Conservation (phyloP, 73 alveolate species). For the Tetrahymena malaccensis region DNA sequence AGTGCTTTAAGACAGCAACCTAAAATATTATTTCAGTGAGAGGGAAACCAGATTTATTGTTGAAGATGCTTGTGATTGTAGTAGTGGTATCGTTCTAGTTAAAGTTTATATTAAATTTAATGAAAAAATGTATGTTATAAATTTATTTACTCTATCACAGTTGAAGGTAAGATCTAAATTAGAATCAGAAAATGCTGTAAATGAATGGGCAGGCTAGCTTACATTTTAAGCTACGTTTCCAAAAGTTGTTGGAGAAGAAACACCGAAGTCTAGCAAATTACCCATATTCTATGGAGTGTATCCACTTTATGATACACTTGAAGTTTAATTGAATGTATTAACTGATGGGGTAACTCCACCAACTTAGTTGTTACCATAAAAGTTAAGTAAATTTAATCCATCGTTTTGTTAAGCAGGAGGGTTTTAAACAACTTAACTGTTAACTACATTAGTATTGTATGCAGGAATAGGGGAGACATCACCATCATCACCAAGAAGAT, state of each 20-base stretch:
- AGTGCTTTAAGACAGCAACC: slow-evolving; percentile 29
- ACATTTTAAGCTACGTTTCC: neutral
- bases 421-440: neutral
- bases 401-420: neutral
- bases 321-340: neutral
- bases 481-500: slow-evolving; percentile 3
- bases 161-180: slow-evolving; percentile 11
- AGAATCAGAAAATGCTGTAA: slow-evolving; percentile 33
- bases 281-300: neutral
- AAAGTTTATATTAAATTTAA: neutral
- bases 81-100: neutral
- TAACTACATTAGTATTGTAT: neutral
- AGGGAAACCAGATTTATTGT: slow-evolving; percentile 13
- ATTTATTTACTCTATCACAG: neutral
- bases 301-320: neutral
- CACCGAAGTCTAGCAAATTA: neutral
- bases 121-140: neutral
- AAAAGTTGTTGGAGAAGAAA: neutral
- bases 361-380: neutral
- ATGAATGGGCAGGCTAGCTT: slow-evolving; percentile 8
- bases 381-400: neutral
- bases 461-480: neutral
- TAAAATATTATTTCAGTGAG: slow-evolving; percentile 10
- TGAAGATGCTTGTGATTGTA: slow-evolving; percentile 7
- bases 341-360: neutral